phyloP scores from a whole-genome alignment of 2,329 filamentous ascomycete species.

The Ustulina deusta region DNA sequence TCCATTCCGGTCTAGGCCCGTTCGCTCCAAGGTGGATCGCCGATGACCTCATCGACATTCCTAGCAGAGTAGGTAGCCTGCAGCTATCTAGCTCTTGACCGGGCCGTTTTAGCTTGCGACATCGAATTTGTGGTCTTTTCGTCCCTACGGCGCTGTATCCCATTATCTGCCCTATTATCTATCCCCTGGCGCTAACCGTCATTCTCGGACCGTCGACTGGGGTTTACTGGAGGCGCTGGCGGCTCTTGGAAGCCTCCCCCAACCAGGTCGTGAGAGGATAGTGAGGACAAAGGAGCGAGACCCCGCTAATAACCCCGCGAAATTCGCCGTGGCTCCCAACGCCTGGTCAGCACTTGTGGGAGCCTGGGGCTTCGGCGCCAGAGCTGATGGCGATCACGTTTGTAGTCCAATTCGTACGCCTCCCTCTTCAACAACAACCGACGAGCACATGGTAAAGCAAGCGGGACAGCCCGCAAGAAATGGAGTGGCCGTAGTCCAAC shows the following conservation, averaged over 20 bases:
- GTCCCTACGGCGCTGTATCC: conserved; percentile 14
- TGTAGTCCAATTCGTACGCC: conserved; percentile 11
- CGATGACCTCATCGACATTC: conserved; percentile 45
- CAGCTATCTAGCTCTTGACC: conserved; percentile 26
- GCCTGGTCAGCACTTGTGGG: conserved; percentile 42
- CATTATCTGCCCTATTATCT: conserved; percentile 8
- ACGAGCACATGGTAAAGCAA: conserved; percentile 30
- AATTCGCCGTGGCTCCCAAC: conserved; percentile 50
- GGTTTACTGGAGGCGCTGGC: conserved; percentile 32
- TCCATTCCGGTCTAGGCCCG: conserved; percentile 35
- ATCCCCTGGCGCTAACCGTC: conserved; percentile 26
- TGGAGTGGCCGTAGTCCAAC: conserved; percentile 33
- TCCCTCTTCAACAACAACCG: conserved; percentile 25
- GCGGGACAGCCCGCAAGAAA: conserved; percentile 35
- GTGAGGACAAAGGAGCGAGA: conserved; percentile 35
- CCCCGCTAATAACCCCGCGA: conserved; percentile 52
- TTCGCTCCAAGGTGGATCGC: conserved; percentile 39
- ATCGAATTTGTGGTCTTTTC: conserved; percentile 32
- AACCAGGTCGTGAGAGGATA: conserved; percentile 20
- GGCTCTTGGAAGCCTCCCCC: conserved; percentile 31
- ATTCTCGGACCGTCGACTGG: conserved; percentile 38
- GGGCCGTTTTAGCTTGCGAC: conserved; percentile 30
- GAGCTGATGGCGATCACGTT: conserved; percentile 46
- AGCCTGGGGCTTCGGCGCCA: conserved; percentile 50
- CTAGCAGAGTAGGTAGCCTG: conserved; percentile 23